phyloP scores from a whole-genome alignment of 192 early-diverging fungal genomes.

The Coemansia aciculifera region DNA sequence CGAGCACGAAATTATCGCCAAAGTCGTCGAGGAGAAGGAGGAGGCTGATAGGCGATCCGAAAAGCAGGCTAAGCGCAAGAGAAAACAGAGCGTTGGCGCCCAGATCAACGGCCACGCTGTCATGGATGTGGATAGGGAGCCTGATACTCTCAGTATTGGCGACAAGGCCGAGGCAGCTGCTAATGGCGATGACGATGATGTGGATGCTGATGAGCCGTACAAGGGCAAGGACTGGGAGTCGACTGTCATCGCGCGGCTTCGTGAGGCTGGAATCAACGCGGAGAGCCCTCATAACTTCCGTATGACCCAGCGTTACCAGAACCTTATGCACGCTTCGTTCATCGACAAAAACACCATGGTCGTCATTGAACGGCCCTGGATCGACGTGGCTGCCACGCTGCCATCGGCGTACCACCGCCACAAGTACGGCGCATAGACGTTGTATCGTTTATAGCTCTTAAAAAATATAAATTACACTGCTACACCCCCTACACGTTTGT shows the following conservation, averaged over 20 bases:
- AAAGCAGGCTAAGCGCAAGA: constrained; percentile 52
- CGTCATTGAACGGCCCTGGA: constrained; percentile 85
- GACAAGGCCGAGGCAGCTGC: constrained; percentile 14
- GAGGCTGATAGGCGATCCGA: constrained; percentile 42
- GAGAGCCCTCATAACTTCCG: constrained; percentile 63
- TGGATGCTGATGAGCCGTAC: constrained; percentile 12
- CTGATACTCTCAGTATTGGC: constrained; percentile 5
- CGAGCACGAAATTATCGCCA: constrained; percentile 44
- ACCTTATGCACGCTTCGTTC: constrained; percentile 78
- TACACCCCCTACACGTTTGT: neutral
- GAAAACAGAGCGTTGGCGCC: constrained; percentile 37
- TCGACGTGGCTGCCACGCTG: constrained; percentile 73
- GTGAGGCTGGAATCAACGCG: constrained; percentile 53
- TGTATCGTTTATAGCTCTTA: neutral
- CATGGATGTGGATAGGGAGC: constrained; percentile 39
- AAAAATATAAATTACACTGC: no score
- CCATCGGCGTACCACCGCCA: constrained; percentile 82
- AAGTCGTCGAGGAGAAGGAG: constrained; percentile 46
- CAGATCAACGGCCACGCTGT: constrained; percentile 27
- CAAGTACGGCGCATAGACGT: constrained; percentile 66
- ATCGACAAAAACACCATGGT: constrained; percentile 72
- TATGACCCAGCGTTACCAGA: constrained; percentile 80
- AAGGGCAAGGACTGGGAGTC: constrained; percentile 44
- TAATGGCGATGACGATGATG: neutral
- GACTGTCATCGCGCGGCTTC: constrained; percentile 42